A percentile compares a stretch with the other conserved stretches of the same genome.
Conservation (phyloP, 768 basidiomycete species). For the Rubroboletus pulcherrimus region DNA sequence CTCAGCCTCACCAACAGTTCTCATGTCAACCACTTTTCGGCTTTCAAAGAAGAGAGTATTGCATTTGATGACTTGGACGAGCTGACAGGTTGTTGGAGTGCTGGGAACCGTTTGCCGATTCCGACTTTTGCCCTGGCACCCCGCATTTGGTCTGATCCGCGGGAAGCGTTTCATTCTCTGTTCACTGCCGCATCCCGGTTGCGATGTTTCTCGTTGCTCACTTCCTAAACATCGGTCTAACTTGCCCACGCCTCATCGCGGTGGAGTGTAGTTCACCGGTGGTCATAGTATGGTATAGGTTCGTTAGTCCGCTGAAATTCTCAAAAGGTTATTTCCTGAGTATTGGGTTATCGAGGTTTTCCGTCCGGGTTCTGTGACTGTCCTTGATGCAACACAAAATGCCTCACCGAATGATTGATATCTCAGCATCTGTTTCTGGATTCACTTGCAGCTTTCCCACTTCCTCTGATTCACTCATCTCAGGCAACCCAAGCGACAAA, state of each 20-base stretch:
- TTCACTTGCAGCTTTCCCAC: neutral
- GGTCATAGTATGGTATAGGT: no score
- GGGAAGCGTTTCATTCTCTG: neutral
- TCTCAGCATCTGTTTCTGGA: neutral
- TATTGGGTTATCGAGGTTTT: neutral
- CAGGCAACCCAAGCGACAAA: neutral
- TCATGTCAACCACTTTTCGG: neutral
- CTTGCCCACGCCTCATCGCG: neutral
- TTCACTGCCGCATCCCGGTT: neutral
- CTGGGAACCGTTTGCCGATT: neutral
- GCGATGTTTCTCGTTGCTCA: neutral
- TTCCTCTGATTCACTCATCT: neutral
- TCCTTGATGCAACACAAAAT: neutral
- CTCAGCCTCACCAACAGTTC: neutral
- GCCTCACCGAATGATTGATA: neutral
- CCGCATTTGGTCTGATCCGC: neutral
- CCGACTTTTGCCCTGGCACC: neutral
- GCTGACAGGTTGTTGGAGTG: neutral
- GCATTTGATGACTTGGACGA: no score
- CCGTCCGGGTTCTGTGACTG: neutral
- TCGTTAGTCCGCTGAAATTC: neutral
- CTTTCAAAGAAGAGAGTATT: neutral
- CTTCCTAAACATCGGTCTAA: neutral
- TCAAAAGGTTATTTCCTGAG: no score
- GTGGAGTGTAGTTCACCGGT: neutral